Base-by-base conservation (phyloP, 2,329 filamentous ascomycete genomes). In the Tolypocladium capitatum region DNA sequence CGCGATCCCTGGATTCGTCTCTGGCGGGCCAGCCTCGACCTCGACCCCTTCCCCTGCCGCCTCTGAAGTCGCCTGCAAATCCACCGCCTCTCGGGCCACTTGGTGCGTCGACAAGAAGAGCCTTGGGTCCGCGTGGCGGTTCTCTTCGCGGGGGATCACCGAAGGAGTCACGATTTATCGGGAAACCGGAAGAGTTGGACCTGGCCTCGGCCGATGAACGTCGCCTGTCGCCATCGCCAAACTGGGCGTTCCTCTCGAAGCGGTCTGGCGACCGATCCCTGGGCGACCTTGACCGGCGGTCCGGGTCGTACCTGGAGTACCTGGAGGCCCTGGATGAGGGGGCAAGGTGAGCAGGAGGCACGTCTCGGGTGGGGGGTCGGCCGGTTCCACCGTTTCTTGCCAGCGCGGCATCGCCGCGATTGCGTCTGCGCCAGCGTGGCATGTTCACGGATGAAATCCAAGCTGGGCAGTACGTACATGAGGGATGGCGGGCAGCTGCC, bases 71-170 rank as follows among this genome's bases (percentile, higher is more conserved):
- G 24, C 78, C 74, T 3, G 70, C 69, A 58, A 83, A 86, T 9
- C 78, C 80, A 49, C 81, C 75, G 40, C 83, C 83, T 49, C 85
- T 76, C 14, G 81, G 83, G 30, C 80, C 81, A 53, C 75, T 78
- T n/a, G 79, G 76, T 30, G 78, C 68, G 51, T 91, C 86, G 50
- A 84, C 76, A 49, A 89, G 69, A 49, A 89, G 69, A 4, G 85
- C 86, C 63, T 90, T 88, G 11, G 89, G 88, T 0, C 86, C 89
- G 48, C 88, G 77, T 3, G 89, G 89, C 2, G 86, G 83, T 53
- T 94, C 86, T 54, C 83, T 75, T 30, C 70, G 62, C 61, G 74
- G 53, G 55, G 73, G 60, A 56, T 80, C 76, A 47, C 74, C 71
- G 52, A 80, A 81, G 13, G 59, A 62, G 54, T 82, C 78, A 54